Evolutionary conservation across 2,329 filamentous ascomycete genomes (phyloP).

Genomic region (Biscogniauxia mediterranea): DNA sequence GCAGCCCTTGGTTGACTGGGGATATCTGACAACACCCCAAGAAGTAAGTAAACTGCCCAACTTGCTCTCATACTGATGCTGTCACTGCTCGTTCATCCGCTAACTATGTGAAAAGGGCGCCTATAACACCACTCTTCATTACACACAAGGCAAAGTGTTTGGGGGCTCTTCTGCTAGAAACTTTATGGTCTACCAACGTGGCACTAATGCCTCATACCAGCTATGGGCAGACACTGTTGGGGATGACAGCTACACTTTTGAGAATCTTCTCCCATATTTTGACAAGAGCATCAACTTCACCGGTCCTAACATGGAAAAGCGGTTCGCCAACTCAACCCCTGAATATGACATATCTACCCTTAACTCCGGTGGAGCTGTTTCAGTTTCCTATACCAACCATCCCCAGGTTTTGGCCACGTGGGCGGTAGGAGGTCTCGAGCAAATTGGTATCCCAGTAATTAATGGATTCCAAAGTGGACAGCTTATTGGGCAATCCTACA

Average conservation of each 20-base stretch:
- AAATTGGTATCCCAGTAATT: conserved; percentile 37
- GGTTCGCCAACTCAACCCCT: conserved; percentile 28
- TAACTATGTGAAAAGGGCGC: conserved; percentile 10
- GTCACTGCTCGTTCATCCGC: neutral
- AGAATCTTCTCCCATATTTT: conserved; percentile 26
- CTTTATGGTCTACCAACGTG: conserved; percentile 33
- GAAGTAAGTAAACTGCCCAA: conserved; percentile 11
- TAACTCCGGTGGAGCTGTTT: conserved; percentile 35
- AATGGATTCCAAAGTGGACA: conserved; percentile 41
- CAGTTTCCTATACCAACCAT: conserved; percentile 42
- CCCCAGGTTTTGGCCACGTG: conserved; percentile 39
- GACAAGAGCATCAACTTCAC: conserved; percentile 26
- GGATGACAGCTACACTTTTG: conserved; percentile 26
- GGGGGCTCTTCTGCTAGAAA: conserved; percentile 31
- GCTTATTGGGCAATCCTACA: conserved; percentile 27
- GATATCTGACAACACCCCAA: conserved; percentile 29
- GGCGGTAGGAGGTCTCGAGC: conserved; percentile 37
- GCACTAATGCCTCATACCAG: conserved; percentile 23
- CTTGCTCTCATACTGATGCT: neutral
- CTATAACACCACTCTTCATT: conserved; percentile 22
- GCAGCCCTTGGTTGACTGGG: conserved; percentile 29
- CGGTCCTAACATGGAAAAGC: conserved; percentile 20
- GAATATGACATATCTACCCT: conserved; percentile 32
- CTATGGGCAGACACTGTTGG: conserved; percentile 25
- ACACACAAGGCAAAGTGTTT: conserved; percentile 31